phyloP scores from a whole-genome alignment of 306 rosid species.

The Ammopiptanthus mongolicus region DNA sequence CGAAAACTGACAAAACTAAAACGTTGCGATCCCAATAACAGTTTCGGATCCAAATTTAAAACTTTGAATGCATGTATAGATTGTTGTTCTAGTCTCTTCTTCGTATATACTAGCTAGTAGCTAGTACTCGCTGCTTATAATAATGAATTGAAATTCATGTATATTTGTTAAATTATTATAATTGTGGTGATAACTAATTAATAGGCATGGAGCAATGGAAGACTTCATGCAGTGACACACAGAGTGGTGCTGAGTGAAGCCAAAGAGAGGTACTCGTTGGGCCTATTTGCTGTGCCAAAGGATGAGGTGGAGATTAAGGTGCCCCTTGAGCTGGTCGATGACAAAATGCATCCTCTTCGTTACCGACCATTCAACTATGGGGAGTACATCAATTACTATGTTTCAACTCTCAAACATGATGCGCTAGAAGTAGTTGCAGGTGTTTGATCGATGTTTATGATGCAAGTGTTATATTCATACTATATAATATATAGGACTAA shows the following conservation, averaged over 20 bases:
- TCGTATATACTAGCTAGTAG: neutral
- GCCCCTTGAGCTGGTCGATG: conserved; percentile 38
- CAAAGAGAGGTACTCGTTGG: conserved; percentile 37
- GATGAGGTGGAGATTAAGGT: conserved; percentile 30
- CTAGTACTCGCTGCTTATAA: too few relatives aligned
- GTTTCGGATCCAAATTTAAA: too few relatives aligned
- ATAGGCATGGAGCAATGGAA: conserved; percentile 59
- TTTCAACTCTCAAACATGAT: conserved; percentile 17
- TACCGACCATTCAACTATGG: conserved; percentile 36
- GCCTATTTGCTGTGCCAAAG: conserved; percentile 29
- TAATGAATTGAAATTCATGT: neutral
- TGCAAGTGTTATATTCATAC: neutral
- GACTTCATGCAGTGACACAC: conserved; percentile 40
- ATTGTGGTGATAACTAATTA: neutral
- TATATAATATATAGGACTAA: too few relatives aligned
- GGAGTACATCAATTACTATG: conserved; percentile 21
- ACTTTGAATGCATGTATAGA: too few relatives aligned
- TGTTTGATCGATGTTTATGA: neutral
- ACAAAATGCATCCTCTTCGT: conserved; percentile 33
- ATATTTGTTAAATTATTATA: neutral
- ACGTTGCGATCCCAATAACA: too few relatives aligned
- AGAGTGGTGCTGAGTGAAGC: conserved; percentile 40
- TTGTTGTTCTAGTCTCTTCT: too few relatives aligned
- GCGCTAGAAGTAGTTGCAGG: conserved; percentile 41
- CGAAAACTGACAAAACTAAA: too few relatives aligned